Evolutionary conservation across 208 protist species (phyloP).

Genomic region (Herpetomonas tarakana): DNA sequence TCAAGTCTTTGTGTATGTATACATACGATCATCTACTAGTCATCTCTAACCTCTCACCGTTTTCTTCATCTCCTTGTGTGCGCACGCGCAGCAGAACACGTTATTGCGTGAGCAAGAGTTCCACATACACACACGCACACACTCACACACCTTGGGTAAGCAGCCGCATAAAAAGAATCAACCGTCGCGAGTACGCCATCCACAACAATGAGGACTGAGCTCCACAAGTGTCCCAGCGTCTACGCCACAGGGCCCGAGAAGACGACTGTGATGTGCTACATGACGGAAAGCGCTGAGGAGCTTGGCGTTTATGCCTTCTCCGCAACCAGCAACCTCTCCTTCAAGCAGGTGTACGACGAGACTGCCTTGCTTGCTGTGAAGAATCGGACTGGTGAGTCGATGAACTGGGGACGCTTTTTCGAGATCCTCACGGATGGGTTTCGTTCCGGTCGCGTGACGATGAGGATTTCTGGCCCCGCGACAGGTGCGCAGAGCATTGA

Average conservation of each 20-base stretch:
- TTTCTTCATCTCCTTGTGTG: too few relatives aligned
- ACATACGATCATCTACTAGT: too few relatives aligned
- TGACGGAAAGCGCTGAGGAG: slow-evolving; percentile 43
- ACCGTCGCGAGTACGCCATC: too few relatives aligned
- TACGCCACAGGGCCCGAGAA: slow-evolving; percentile 41
- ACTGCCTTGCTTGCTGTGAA: slow-evolving; percentile 26
- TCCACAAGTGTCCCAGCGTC: slow-evolving; percentile 49
- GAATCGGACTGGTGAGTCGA: slow-evolving; percentile 24
- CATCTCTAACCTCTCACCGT: too few relatives aligned
- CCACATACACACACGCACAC: too few relatives aligned
- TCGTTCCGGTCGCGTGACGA: slow-evolving; percentile 22
- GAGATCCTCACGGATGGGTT: slow-evolving; percentile 43
- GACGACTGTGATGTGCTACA: slow-evolving; percentile 56
- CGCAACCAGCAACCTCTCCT: slow-evolving; percentile 28
- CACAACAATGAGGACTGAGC: too few relatives aligned
- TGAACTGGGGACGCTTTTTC: slow-evolving; percentile 69
- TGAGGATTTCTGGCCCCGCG: slow-evolving; percentile 4
- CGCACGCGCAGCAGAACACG: too few relatives aligned
- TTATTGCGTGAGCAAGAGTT: too few relatives aligned
- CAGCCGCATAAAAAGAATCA: too few relatives aligned
- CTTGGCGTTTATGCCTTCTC: slow-evolving; percentile 53
- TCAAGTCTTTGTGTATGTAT: too few relatives aligned
- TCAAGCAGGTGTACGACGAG: slow-evolving; percentile 49
- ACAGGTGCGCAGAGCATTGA: not conserved
- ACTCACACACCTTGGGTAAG: too few relatives aligned